phyloP scores from a whole-genome alignment of 139 green algal genomes.

The Asterochloris sp. region DNA sequence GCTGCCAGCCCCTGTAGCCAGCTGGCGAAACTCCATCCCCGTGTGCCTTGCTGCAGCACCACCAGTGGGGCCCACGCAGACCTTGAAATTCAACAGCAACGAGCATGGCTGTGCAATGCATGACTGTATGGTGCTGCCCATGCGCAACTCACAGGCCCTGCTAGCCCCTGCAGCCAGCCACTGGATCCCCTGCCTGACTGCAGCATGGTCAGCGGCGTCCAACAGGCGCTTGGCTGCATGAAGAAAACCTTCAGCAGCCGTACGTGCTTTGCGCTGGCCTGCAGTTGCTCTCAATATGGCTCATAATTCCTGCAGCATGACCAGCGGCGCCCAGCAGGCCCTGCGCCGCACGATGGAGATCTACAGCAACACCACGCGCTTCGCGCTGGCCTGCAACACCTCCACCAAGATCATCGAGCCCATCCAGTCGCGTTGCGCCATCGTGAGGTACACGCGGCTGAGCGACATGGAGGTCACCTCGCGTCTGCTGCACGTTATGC shows the following conservation, averaged over 20 bases:
- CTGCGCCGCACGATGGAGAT: constrained; percentile 99
- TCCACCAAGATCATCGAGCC: constrained; percentile 96
- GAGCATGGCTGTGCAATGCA: no score
- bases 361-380: constrained; percentile 91
- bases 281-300: no score
- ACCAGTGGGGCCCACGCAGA: no score
- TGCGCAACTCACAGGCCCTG: no score
- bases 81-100: no score
- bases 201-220: constrained; percentile 84
- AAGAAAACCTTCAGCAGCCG: constrained; percentile 69
- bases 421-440: constrained; percentile 97
- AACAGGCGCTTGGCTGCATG: constrained; percentile 76
- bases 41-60: no score
- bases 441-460: constrained; percentile 89
- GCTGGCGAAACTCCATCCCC: no score
- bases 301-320: constrained; percentile 69
- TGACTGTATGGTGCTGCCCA: no score
- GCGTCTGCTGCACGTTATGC: constrained; percentile 74
- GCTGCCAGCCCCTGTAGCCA: no score
- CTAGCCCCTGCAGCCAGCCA: no score
- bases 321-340: constrained; percentile 91
- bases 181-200: background rate
- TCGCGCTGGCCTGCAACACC: constrained; percentile 96
- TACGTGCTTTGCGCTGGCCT: constrained; percentile 89
- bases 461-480: constrained; percentile 83